Evolutionary conservation across 371 early-diverging fungal species (phyloP).

Genomic region (Mucor piriformis): DNA sequence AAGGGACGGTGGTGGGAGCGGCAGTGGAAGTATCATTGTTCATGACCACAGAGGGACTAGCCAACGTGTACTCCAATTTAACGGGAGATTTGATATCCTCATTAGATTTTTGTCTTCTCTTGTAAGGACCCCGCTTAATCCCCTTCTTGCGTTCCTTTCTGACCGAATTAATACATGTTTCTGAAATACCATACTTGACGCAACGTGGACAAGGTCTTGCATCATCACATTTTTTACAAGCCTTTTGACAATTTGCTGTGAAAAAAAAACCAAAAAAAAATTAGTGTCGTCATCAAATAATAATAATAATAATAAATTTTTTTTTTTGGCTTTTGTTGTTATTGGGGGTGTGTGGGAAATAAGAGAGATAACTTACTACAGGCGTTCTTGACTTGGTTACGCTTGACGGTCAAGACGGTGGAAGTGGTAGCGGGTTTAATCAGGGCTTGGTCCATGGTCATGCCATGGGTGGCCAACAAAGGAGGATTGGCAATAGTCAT

Average conservation of each 20-base stretch:
- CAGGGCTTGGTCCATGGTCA: no score
- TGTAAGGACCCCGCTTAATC: slow-evolving; percentile 85
- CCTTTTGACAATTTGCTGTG: slow-evolving; percentile 85
- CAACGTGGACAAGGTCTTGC: slow-evolving; percentile 88
- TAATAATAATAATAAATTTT: slow-evolving; percentile 10
- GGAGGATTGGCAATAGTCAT: slow-evolving; percentile 26
- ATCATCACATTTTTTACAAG: slow-evolving; percentile 94
- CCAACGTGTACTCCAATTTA: background rate
- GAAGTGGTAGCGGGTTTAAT: slow-evolving; percentile 14
- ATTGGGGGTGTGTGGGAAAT: background rate
- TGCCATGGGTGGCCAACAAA: slow-evolving; percentile 13
- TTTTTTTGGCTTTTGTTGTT: background rate
- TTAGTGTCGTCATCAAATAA: slow-evolving; percentile 17
- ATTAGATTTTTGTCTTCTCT: slow-evolving; percentile 50
- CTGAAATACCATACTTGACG: slow-evolving; percentile 71
- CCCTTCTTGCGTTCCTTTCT: slow-evolving; percentile 88
- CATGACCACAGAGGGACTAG: background rate
- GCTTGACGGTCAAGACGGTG: slow-evolving; percentile 26
- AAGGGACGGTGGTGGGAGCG: background rate
- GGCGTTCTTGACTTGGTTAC: slow-evolving; percentile 56
- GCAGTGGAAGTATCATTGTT: background rate
- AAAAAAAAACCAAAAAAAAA: slow-evolving; percentile 1
- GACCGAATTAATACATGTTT: slow-evolving; percentile 78
- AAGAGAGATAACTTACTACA: slow-evolving; percentile 44
- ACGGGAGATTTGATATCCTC: background rate